Conservation (phyloP, 148 eudicot genomes). For the Arbutus unedo region DNA sequence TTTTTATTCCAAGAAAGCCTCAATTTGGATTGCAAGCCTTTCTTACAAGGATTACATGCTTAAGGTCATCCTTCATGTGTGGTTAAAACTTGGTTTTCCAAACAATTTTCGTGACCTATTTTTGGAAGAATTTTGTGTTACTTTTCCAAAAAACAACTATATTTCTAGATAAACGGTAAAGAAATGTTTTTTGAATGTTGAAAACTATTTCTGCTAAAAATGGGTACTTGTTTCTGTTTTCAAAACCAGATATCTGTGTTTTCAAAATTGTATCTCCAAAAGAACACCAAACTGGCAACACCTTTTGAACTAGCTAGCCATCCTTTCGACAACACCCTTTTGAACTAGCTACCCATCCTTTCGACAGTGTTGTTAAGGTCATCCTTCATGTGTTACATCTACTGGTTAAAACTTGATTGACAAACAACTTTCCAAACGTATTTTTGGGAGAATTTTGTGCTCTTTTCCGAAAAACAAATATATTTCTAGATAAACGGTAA, state of each 20-base stretch:
- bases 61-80: not conserved
- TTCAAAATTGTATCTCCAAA: not conserved
- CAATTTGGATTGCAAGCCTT: conserved; percentile 50
- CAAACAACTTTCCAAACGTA: not conserved
- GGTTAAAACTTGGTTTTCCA: not conserved
- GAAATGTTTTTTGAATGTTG: not conserved
- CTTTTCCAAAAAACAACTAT: not conserved
- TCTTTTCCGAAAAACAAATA: not conserved
- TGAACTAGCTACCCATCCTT: too few species aligned
- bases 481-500: not conserved
- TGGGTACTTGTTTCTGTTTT: not conserved
- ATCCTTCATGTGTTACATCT: not conserved
- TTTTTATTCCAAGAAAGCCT: conserved; percentile 81
- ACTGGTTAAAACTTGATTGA: not conserved
- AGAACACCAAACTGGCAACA: not conserved
- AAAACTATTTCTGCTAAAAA: not conserved
- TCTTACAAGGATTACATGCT: not conserved
- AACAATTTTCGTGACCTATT: not conserved
- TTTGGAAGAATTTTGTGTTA: not conserved
- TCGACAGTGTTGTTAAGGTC: not conserved
- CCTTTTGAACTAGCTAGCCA: not conserved
- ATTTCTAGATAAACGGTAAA: not conserved
- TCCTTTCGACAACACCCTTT: not conserved
- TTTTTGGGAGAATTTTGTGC: not conserved
- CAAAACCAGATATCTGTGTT: too few species aligned